These are phyloP conservation scores for Penicillium angulare DNA, from an alignment of 495 filamentous ascomycete genomes.

Conservation along the genomic window DNA sequence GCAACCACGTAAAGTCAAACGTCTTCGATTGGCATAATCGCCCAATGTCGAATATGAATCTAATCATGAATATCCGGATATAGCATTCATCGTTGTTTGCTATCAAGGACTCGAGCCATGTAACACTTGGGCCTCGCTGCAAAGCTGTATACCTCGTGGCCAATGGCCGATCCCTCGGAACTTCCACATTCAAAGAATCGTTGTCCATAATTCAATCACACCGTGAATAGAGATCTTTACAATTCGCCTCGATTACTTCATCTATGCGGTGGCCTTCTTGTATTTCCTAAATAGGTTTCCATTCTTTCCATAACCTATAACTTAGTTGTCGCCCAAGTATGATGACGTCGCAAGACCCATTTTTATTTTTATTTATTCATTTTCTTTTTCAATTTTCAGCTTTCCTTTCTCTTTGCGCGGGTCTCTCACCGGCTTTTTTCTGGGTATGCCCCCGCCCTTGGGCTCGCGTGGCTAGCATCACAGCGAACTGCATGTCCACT, in stretches of 20 bases:
- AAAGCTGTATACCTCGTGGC: slow-evolving; percentile 17
- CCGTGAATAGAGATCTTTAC: neutral
- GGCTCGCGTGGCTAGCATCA: slow-evolving; percentile 22
- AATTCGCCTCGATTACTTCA: neutral
- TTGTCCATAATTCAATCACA: neutral
- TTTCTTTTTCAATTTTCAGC: neutral
- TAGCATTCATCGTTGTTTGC: neutral
- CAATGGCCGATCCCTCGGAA: slow-evolving; percentile 8
- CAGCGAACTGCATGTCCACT: slow-evolving; percentile 15
- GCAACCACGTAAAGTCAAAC: neutral
- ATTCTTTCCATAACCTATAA: slow-evolving; percentile 8
- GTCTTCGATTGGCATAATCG: slow-evolving; percentile 1
- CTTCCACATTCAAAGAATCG: slow-evolving; percentile 1
- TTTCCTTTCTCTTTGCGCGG: neutral
- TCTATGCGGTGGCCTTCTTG: neutral
- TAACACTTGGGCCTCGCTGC: slow-evolving; percentile 3
- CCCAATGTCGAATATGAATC: neutral
- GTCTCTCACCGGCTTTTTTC: slow-evolving; percentile 30
- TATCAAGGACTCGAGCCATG: too few species aligned
- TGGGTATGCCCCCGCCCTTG: slow-evolving; percentile 14
- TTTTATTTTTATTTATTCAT: neutral
- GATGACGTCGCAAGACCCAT: slow-evolving; percentile 27
- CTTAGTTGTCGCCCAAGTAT: slow-evolving; percentile 15
- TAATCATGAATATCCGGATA: too few species aligned
- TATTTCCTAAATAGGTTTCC: too few species aligned